Percentiles rank a stretch among this genome's conserved stretches.
Evolutionary conservation across 495 filamentous ascomycete genomes (phyloP).

Genomic region (Aspergillus hancockii): DNA sequence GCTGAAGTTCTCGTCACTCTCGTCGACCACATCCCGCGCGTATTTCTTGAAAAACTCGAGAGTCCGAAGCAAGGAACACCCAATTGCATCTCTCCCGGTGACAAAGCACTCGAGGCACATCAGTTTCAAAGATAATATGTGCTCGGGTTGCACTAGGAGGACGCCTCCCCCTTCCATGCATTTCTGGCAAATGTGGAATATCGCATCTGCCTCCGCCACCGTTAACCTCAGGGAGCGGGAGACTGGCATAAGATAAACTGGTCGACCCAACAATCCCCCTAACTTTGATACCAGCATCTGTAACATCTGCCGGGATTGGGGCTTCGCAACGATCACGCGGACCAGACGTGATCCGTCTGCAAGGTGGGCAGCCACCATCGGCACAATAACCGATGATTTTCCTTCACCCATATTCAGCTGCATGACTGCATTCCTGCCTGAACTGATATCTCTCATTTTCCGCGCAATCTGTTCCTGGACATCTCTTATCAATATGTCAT

Average conservation of each 20-base stretch:
- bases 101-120: conserved; percentile 58
- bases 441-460: conserved; percentile 52
- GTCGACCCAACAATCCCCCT: conserved; percentile 59
- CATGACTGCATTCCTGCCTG: conserved; percentile 53
- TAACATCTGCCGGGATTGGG: conserved; percentile 62
- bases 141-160: conserved; percentile 67
- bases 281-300: conserved; percentile 61
- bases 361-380: conserved; percentile 56
- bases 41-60: background rate
- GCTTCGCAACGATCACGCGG: conserved; percentile 63
- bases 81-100: conserved; percentile 25
- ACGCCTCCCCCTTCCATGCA: conserved; percentile 55
- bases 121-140: conserved; percentile 68
- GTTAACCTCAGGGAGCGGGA: conserved; percentile 52
- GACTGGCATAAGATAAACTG: conserved; percentile 63
- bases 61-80: background rate
- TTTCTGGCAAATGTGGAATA: conserved; percentile 30
- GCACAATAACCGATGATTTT: conserved; percentile 71
- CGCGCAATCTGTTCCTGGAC: conserved; percentile 60
- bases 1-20: conserved; percentile 66
- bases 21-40: conserved; percentile 61
- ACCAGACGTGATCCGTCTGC: conserved; percentile 55
- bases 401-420: conserved; percentile 81
- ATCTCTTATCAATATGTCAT: conserved; percentile 58
- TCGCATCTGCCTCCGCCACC: conserved; percentile 13